Percentiles rank a stretch among this genome's conserved stretches.
Evolutionary conservation across 768 basidiomycete genomes (phyloP).

Genomic region (Mycena crocata): DNA sequence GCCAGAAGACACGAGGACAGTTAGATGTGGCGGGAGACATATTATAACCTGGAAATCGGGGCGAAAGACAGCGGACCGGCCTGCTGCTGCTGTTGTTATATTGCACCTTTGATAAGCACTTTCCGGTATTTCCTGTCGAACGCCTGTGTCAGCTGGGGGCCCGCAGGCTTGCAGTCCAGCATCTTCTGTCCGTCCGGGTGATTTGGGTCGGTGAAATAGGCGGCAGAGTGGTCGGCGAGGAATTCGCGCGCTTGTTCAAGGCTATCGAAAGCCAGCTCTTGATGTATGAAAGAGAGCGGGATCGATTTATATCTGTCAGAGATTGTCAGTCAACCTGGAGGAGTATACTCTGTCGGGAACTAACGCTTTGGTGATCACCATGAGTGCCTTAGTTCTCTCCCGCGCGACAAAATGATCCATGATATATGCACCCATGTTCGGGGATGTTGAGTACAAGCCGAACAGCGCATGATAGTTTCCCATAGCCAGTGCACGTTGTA

Average conservation of each 20-base stretch:
- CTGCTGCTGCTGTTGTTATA: slow-evolving; percentile 59
- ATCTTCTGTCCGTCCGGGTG: slow-evolving; percentile 71
- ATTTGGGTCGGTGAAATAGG: slow-evolving; percentile 73
- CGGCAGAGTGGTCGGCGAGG: slow-evolving; percentile 75
- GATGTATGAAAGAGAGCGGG: slow-evolving; percentile 79
- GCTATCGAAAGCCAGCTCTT: slow-evolving; percentile 87
- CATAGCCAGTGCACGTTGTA: slow-evolving; percentile 89
- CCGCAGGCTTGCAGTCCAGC: slow-evolving; percentile 79
- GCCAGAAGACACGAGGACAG: background rate
- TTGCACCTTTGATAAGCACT: slow-evolving; percentile 92
- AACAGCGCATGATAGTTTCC: slow-evolving; percentile 97
- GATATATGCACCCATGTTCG: slow-evolving; percentile 98
- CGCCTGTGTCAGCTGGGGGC: slow-evolving; percentile 65
- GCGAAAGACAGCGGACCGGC: slow-evolving; percentile 33
- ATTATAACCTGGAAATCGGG: slow-evolving; percentile 33
- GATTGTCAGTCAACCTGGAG: slow-evolving; percentile 9
- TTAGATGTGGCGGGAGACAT: slow-evolving; percentile 31
- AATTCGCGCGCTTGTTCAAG: slow-evolving; percentile 74
- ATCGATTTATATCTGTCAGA: slow-evolving; percentile 82
- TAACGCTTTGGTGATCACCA: slow-evolving; percentile 94
- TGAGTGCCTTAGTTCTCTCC: slow-evolving; percentile 87
- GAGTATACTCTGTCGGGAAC: too few species aligned
- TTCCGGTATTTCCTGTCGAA: slow-evolving; percentile 88
- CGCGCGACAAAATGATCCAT: slow-evolving; percentile 98
- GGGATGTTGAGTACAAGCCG: slow-evolving; percentile 82